These are phyloP conservation scores for Rhodamnia argentea DNA, from an alignment of 345 rosid genomes.

Conservation along the genomic window DNA sequence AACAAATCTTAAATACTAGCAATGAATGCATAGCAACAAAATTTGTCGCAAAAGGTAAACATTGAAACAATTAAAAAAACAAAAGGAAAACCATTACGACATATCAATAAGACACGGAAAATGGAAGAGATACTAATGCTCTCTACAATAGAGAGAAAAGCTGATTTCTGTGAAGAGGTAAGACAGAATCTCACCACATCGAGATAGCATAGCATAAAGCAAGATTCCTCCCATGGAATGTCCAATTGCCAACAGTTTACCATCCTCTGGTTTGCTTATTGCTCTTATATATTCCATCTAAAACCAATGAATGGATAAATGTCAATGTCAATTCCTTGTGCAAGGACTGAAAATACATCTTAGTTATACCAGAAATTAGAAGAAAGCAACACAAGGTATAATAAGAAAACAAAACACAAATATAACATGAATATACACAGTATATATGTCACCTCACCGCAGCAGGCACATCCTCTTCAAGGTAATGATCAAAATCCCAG, in stretches of 20 bases:
- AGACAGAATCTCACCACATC: constrained; percentile 32
- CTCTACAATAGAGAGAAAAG: neutral
- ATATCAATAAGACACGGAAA: neutral
- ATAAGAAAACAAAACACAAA: neutral
- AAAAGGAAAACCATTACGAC: neutral
- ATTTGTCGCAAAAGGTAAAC: neutral
- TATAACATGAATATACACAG: neutral
- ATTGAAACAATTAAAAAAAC: neutral
- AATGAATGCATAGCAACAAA: neutral
- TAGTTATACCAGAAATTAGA: neutral
- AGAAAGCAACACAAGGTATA: constrained; percentile 1
- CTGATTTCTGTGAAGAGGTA: neutral
- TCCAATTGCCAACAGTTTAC: constrained; percentile 60
- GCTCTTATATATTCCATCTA: constrained; percentile 60
- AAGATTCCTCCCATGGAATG: constrained; percentile 86
- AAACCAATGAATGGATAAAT: neutral
- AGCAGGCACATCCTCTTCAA: constrained; percentile 96
- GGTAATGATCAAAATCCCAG: constrained; percentile 94
- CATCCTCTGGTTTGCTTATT: constrained; percentile 47
- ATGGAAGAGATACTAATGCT: neutral
- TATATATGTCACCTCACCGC: constrained; percentile 74
- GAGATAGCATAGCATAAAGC: constrained; percentile 56
- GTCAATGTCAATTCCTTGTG: neutral
- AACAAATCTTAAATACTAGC: neutral
- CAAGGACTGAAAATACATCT: neutral